Evolutionary conservation across 192 early-diverging fungal genomes (phyloP), one percentile per base, ranked within the genome.

Genomic region (Podochytrium sp.): DNA sequence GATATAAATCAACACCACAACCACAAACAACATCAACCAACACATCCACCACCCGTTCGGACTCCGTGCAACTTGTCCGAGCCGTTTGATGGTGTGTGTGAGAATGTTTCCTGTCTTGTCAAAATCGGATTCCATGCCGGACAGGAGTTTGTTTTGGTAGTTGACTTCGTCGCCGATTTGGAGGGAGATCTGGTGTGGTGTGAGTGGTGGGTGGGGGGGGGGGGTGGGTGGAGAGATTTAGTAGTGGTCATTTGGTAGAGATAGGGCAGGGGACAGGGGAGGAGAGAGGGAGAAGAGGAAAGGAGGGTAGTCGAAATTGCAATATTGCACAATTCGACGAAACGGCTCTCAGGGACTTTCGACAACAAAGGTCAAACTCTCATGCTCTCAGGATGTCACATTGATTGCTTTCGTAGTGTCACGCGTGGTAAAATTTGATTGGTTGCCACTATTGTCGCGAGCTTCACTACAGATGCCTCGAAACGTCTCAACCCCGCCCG

Each of bases 41-140:
- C 75, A 78, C 78, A 83, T 79, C 81, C 81, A 83, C 3, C 72
- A 72, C 14, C 81, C 81, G 40, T 71, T 83, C 53, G 79, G 78
- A 33, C 65, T 76, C 39, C 58, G 41, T 12, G 78, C 73, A 76
- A 83, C 72, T 3, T 43, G 59, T 0, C 30, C 27, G 2, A 83
- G 42, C 27, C 76, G 71, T 50, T 66, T 76, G 73, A 83, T 83
- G 29, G 81, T 73, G 6, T 7, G 30, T 7, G 55, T 69, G 32
- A 83, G 58, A 1, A 79, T 30, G n/a, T 65, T 53, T 12, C 78
- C 81, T 27, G 76, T 78, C 42, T 75, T 80, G 40, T 78, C 73
- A 68, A 83, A 79, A 33, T 78, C 78, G 12, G 71, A 47, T 39
- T 71, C 60, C 78, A 83, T 78, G 12, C 56, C 73, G 5, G 49